phyloP scores from a whole-genome alignment of 208 protist species.

The Leishmania mexicana region DNA sequence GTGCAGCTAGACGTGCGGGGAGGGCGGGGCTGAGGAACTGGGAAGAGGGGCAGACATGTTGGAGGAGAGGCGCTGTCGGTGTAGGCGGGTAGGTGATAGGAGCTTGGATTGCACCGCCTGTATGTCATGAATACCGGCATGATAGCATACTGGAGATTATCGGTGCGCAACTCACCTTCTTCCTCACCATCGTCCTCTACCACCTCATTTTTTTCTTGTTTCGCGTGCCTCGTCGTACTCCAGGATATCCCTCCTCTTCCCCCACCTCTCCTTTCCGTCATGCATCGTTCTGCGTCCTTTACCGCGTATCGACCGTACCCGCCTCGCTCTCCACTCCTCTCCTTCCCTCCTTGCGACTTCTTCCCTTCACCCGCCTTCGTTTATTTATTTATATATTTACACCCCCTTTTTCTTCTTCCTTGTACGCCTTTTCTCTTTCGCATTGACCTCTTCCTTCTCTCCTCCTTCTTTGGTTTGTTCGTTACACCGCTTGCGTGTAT shows the following conservation, averaged over 20 bases:
- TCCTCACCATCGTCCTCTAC: not conserved
- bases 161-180: too few relatives aligned
- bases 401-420: not conserved
- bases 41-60: not conserved
- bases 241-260: not conserved
- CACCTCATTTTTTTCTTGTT: not conserved
- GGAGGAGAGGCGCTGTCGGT: not conserved
- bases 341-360: not conserved
- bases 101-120: not conserved
- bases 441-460: not conserved
- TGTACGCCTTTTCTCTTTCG: not conserved
- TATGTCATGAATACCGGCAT: not conserved
- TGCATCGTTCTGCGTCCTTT: not conserved
- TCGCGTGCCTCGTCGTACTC: not conserved
- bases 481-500: not conserved
- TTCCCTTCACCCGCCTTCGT: not conserved
- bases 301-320: not conserved
- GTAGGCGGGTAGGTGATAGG: not conserved
- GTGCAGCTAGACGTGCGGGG: not conserved
- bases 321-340: not conserved
- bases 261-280: not conserved
- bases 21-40: not conserved
- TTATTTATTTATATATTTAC: not conserved
- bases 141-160: not conserved
- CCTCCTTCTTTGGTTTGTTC: not conserved